Conservation (phyloP, 2,329 filamentous ascomycete genomes). For the Daldinia eschscholtzii region DNA sequence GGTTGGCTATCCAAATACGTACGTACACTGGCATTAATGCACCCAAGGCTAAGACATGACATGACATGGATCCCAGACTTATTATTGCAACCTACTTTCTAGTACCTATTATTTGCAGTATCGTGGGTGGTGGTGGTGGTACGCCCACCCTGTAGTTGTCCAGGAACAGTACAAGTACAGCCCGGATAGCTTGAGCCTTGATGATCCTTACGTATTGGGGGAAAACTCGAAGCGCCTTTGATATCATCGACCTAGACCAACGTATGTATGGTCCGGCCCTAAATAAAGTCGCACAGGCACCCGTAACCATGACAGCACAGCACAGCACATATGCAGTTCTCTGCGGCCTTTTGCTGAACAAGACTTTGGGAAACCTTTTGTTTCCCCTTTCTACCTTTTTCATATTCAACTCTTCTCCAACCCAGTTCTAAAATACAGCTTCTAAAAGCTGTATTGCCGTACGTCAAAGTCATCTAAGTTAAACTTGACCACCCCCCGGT, state of each 20-base stretch:
- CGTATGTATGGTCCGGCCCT: constrained; percentile 27
- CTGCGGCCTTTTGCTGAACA: constrained; percentile 15
- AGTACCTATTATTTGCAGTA: constrained; percentile 33
- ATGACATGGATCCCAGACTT: constrained; percentile 21
- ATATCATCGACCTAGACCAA: constrained; percentile 37
- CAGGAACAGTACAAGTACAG: constrained; percentile 30
- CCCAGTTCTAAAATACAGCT: constrained; percentile 11
- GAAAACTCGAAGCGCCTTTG: constrained; percentile 37
- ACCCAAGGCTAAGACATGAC: no score
- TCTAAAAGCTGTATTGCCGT: constrained; percentile 6
- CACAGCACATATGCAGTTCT: constrained; percentile 26
- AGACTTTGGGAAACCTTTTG: constrained; percentile 10
- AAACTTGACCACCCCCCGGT: constrained; percentile 9
- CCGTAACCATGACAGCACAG: constrained; percentile 31
- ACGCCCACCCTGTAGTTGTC: constrained; percentile 29
- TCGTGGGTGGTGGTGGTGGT: constrained; percentile 15
- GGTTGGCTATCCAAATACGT: constrained; percentile 2
- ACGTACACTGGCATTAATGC: no score
- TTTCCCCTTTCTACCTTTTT: constrained; percentile 19
- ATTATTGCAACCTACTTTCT: constrained; percentile 9
- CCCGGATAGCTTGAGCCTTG: constrained; percentile 19
- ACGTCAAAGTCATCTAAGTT: constrained; percentile 21
- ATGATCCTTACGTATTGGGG: constrained; percentile 38
- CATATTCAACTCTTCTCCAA: constrained; percentile 9
- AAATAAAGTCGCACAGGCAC: constrained; percentile 19